These are phyloP conservation scores for Calocybe indica DNA, from an alignment of 768 basidiomycete genomes.

Conservation along the genomic window DNA sequence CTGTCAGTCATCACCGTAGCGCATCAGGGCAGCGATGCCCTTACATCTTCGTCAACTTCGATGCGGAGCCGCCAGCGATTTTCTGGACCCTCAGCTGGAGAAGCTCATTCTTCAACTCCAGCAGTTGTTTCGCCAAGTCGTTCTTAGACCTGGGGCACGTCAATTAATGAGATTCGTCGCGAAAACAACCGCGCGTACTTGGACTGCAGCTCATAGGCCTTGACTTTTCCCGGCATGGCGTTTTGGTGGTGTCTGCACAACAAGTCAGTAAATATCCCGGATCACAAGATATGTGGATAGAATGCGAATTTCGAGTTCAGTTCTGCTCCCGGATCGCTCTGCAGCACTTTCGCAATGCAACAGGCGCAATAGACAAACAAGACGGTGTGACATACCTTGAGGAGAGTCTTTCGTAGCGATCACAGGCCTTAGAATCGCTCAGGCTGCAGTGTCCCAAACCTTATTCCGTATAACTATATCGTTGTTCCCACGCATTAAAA, in stretches of 20 bases:
- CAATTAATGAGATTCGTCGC: slow-evolving; percentile 7
- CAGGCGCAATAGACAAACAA: not conserved
- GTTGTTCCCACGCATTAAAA: slow-evolving; percentile 29
- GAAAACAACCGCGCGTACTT: slow-evolving; percentile 52
- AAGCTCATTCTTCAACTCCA: slow-evolving; percentile 94
- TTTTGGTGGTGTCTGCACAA: slow-evolving; percentile 33
- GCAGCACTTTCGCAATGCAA: too few relatives aligned
- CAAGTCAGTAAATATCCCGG: too few relatives aligned
- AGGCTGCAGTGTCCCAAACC: slow-evolving; percentile 33
- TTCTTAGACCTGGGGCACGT: slow-evolving; percentile 72
- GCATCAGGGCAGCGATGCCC: slow-evolving; percentile 30
- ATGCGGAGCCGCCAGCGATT: slow-evolving; percentile 91
- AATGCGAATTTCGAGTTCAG: not conserved
- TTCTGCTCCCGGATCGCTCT: not conserved
- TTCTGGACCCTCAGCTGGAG: slow-evolving; percentile 93
- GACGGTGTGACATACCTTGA: slow-evolving; percentile 33
- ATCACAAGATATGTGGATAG: too few relatives aligned
- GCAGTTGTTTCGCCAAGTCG: slow-evolving; percentile 92
- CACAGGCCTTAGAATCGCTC: slow-evolving; percentile 17
- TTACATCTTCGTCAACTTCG: slow-evolving; percentile 97
- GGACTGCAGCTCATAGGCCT: slow-evolving; percentile 94
- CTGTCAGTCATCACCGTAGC: not conserved
- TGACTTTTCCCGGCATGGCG: slow-evolving; percentile 78
- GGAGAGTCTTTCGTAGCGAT: slow-evolving; percentile 35
- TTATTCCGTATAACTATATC: slow-evolving; percentile 40